Conservation (phyloP, 2,329 filamentous ascomycete genomes). For the Arthrobotrys musiformis region DNA sequence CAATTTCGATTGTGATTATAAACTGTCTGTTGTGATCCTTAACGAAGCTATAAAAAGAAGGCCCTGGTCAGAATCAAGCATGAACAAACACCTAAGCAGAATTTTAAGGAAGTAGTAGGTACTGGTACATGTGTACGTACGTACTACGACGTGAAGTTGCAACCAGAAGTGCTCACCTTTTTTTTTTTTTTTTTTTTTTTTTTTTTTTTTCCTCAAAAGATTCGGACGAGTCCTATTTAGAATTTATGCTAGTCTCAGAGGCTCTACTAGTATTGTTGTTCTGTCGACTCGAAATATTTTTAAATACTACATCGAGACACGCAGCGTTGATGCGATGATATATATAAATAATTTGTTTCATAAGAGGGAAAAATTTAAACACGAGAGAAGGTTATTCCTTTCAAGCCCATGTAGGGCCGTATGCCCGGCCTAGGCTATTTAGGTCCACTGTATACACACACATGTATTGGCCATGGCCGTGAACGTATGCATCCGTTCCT, state of each 20-base stretch:
- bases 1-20: background rate
- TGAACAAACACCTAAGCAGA: slow-evolving; percentile 16
- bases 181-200: background rate
- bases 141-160: slow-evolving; percentile 15
- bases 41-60: slow-evolving; percentile 52
- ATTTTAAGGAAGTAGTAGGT: too few relatives aligned
- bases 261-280: too few relatives aligned
- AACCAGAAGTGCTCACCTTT: slow-evolving; percentile 19
- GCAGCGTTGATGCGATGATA: slow-evolving; percentile 25
- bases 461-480: too few relatives aligned
- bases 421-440: background rate
- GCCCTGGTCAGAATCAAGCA: slow-evolving; percentile 24
- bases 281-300: slow-evolving; percentile 47
- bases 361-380: background rate
- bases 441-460: slow-evolving; percentile 2
- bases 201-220: slow-evolving; percentile 3
- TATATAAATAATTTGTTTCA: slow-evolving; percentile 44
- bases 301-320: slow-evolving; percentile 27
- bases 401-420: background rate
- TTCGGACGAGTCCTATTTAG: background rate
- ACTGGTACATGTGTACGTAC: too few relatives aligned
- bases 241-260: slow-evolving; percentile 27
- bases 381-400: background rate
- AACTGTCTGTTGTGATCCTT: slow-evolving; percentile 26
- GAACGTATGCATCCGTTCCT: background rate